Base-by-base conservation (phyloP, 2,329 filamentous ascomycete species). In the Fusarium sp. region DNA sequence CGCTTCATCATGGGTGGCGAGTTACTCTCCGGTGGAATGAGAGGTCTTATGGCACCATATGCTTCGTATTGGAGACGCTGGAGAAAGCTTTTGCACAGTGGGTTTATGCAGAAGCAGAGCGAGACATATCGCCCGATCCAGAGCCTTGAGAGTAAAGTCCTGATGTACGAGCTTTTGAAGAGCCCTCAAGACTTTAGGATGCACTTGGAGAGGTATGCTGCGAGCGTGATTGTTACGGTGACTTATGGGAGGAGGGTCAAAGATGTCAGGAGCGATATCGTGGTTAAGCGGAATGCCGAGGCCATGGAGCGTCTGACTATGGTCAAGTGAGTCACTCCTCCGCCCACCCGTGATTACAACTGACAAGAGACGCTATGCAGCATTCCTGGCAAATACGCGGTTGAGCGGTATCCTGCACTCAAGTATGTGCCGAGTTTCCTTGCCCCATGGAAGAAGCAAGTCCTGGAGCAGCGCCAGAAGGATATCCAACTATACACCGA, bases 1-100 rank as follows among this genome's bases (percentile, higher is more conserved):
- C 76, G 82, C 4, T 83, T 84, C 65, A 82, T 83, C 58, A 81
- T 83, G 76, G 82, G 82, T 28, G 78, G 79, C 3, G 81, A 83
- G 41, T 72, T 82, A 1, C 72, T 83, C 0, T 83, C 82, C 0
- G 78, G 76, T 0, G 80, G 80, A 0, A 76, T 82, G 75, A 75
- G 81, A 6, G 80, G 81, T 0, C 71, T 83, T 6, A 83, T 83
- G 76, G 79, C 82, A 6, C 80, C 81, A 0, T 83, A 83, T 63
- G 76, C 76, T 0, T 60, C 76, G 0, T 82, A 78, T 45, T 83
- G 81, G 82, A 70, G 81, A 16, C 76, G 81, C 0, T 83, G 81
- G 77, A 75, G 81, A 5, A 82, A 82, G 61, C 63, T 81, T 7
- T 71, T 83, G 28, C 82, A 83, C 50, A 72, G 77, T 53, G 81